Conservation (phyloP, 1,284 basidiomycete genomes). For the Austroboletus olivaceoglutinosus region DNA sequence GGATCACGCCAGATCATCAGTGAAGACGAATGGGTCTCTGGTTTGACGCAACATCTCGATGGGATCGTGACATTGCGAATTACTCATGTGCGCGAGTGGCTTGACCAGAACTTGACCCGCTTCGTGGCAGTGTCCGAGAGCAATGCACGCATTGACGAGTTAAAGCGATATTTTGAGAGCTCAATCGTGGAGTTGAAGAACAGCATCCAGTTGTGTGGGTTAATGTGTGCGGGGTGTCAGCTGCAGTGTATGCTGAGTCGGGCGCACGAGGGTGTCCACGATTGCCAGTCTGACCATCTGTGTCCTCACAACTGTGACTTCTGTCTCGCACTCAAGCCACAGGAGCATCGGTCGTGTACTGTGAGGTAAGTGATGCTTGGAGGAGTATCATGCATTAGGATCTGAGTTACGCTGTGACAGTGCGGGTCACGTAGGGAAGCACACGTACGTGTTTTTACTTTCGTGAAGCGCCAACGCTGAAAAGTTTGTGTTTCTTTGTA, state of each 20-base stretch:
- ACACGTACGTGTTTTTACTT: no score
- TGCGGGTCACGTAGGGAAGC: slow-evolving; percentile 54
- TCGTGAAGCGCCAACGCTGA: no score
- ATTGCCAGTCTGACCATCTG: slow-evolving; percentile 48
- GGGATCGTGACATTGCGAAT: slow-evolving; percentile 38
- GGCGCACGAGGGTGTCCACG: slow-evolving; percentile 46
- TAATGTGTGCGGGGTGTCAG: slow-evolving; percentile 46
- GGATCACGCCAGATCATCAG: slow-evolving; percentile 29
- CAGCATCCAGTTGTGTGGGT: slow-evolving; percentile 48
- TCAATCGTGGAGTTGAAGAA: slow-evolving; percentile 43
- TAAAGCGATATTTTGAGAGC: slow-evolving; percentile 45
- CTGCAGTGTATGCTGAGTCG: slow-evolving; percentile 46
- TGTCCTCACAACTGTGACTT: slow-evolving; percentile 48
- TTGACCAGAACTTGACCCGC: slow-evolving; percentile 45
- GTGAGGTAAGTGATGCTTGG: slow-evolving; percentile 41
- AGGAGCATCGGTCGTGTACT: slow-evolving; percentile 37
- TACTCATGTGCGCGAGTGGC: slow-evolving; percentile 50
- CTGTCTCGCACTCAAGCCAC: slow-evolving; percentile 34
- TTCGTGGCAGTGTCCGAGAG: slow-evolving; percentile 37
- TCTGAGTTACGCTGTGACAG: no score
- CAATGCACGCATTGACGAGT: slow-evolving; percentile 44
- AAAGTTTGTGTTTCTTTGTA: no score
- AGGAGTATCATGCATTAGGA: background rate
- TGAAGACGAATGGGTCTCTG: slow-evolving; percentile 43
- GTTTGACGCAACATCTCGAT: slow-evolving; percentile 39